Evolutionary conservation across 768 basidiomycete species (phyloP), one percentile per base, ranked within the genome.

Genomic region (Lentinula detonsa): DNA sequence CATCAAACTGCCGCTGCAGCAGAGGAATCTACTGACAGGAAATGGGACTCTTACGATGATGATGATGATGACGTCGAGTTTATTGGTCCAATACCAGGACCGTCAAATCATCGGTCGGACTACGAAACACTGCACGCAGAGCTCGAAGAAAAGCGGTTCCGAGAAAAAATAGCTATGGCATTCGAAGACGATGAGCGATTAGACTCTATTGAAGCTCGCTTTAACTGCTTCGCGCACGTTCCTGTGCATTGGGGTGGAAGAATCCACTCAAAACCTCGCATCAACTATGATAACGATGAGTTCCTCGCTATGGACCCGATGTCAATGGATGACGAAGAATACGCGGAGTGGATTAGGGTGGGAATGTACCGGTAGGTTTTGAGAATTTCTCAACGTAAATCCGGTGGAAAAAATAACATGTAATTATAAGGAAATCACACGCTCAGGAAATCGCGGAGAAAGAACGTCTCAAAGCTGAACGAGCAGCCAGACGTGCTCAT

Each of bases 311-410:
- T 56, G 48, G 72, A 84, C 61, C 76, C 78, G 33, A 70, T 67
- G 51, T 64, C 70, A 52, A 88, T 95, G 88, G 86, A 88, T 62
- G 93, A 95, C 7, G 89, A 95, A 65, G 87, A 92, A 62, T 96
- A 96, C 65, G 84, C 88, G 1, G 91, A 93, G 66, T 95, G 91
- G 90, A 75, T 96, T 55, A 77, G 94, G 64, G 73, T 80, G 28
- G 92, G 91, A 51, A 95, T 97, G 90, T 94, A 91, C 78, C 82
- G 85, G 84, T 87, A 62, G 43, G 84, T 73, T 31, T n/a, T 13
- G 34, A 43, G n/a, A 58, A 5, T 16, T 16, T 52, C n/a, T 37
- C 49, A 51, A 42, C 50, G 37, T 33, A 43, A 48, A 55, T 61
- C 57, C 60, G 53, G 62, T 50, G 18, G 53, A 56, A 48, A 46